Evolutionary conservation across 148 eudicot species (phyloP).

Genomic region (Camellia japonica): DNA sequence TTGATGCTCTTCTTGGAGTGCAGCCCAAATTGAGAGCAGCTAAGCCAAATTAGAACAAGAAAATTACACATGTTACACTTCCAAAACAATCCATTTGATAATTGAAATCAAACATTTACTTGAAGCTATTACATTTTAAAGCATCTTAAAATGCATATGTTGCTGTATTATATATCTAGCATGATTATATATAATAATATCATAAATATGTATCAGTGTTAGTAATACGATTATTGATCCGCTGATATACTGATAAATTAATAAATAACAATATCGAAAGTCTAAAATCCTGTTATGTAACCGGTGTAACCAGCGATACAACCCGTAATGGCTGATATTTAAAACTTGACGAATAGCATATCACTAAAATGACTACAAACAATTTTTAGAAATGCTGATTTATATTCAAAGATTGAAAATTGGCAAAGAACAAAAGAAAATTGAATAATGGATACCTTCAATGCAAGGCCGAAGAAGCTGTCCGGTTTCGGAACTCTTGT

Average conservation of each 20-base stretch:
- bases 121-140: background rate
- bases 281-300: no score
- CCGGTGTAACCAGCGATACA: no score
- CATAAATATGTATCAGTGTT: no score
- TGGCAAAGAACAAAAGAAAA: background rate
- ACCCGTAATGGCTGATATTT: no score
- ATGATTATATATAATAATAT: no score
- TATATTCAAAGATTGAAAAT: background rate
- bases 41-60: slow-evolving; percentile 22
- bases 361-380: slow-evolving; percentile 1
- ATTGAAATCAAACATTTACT: background rate
- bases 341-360: background rate
- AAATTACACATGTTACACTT: background rate
- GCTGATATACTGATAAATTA: no score
- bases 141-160: no score
- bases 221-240: no score
- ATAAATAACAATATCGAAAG: no score
- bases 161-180: no score
- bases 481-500: slow-evolving; percentile 61
- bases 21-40: slow-evolving; percentile 86
- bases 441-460: slow-evolving; percentile 50
- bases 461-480: slow-evolving; percentile 75
- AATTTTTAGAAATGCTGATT: background rate
- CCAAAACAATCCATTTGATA: background rate
- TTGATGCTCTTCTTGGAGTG: slow-evolving; percentile 61